These are phyloP conservation scores for Fusarium coffeatum DNA, from an alignment of 2,329 filamentous ascomycete species.

Conservation along the genomic window DNA sequence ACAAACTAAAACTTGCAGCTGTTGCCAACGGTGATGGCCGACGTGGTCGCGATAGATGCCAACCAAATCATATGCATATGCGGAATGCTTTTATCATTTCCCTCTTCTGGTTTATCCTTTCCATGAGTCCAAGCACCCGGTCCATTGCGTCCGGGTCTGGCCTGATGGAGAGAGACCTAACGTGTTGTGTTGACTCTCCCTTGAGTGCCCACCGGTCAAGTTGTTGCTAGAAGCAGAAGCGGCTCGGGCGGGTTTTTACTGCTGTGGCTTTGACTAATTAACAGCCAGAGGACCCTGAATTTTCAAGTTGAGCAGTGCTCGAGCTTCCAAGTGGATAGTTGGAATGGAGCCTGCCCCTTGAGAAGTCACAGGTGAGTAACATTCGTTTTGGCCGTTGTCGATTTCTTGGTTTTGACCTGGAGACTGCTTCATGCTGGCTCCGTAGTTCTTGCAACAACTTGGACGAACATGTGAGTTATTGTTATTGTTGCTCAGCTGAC, in stretches of 20 bases:
- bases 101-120: neutral
- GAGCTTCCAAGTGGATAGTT: constrained; percentile 3
- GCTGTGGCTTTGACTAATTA: neutral
- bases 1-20: constrained; percentile 8
- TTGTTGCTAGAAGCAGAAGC: constrained; percentile 19
- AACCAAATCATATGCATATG: neutral
- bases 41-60: constrained; percentile 31
- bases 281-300: constrained; percentile 18
- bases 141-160: neutral
- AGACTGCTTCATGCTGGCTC: neutral
- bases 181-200: neutral
- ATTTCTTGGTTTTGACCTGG: neutral
- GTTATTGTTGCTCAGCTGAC: constrained; percentile 6
- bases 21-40: constrained; percentile 36
- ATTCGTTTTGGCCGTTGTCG: constrained; percentile 5
- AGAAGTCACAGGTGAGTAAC: constrained; percentile 7
- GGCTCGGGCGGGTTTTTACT: constrained; percentile 29
- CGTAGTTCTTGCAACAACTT: neutral
- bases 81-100: neutral
- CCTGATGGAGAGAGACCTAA: neutral
- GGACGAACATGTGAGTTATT: neutral
- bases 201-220: constrained; percentile 4
- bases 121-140: constrained; percentile 1
- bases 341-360: constrained; percentile 6
- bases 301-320: neutral